phyloP scores from a whole-genome alignment of 805 yeast genomes.

The Metschnikowia lochheadii region DNA sequence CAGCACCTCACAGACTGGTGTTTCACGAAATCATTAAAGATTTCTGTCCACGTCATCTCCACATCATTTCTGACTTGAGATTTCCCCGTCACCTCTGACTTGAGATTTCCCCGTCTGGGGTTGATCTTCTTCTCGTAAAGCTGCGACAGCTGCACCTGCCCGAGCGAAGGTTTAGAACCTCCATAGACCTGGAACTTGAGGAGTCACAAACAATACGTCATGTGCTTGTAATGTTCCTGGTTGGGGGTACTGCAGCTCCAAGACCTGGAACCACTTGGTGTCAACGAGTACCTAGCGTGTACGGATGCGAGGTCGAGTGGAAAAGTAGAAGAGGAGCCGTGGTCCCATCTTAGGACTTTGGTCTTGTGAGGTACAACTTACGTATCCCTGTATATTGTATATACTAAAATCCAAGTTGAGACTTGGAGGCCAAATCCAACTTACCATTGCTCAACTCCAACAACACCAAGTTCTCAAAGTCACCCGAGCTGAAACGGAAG shows the following conservation, averaged over 20 bases:
- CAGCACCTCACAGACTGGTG: constrained; percentile 11
- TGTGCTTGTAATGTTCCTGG: constrained; percentile 10
- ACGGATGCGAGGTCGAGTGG: too few relatives aligned
- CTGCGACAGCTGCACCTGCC: constrained; percentile 26
- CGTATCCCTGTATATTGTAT: too few relatives aligned
- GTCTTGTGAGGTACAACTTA: too few relatives aligned
- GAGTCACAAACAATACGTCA: constrained; percentile 35
- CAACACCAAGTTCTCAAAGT: constrained; percentile 36
- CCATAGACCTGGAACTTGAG: constrained; percentile 29
- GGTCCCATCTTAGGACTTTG: too few relatives aligned
- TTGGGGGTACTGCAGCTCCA: constrained; percentile 24
- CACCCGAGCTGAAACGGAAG: constrained; percentile 13
- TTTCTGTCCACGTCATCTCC: constrained; percentile 19
- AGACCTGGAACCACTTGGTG: constrained; percentile 36
- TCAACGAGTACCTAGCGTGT: too few relatives aligned
- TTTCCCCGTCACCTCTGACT: too few relatives aligned
- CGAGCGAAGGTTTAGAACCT: constrained; percentile 30
- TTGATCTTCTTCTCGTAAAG: constrained; percentile 16
- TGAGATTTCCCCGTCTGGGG: constrained; percentile 20
- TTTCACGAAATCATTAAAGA: constrained; percentile 23
- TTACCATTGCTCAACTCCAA: constrained; percentile 35
- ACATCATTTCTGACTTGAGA: too few relatives aligned
- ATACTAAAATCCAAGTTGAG: too few relatives aligned
- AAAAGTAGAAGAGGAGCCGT: too few relatives aligned
- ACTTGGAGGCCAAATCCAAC: constrained; percentile 37